phyloP scores from a whole-genome alignment of 163 green algal genomes.

The Chloromonas sp. region DNA sequence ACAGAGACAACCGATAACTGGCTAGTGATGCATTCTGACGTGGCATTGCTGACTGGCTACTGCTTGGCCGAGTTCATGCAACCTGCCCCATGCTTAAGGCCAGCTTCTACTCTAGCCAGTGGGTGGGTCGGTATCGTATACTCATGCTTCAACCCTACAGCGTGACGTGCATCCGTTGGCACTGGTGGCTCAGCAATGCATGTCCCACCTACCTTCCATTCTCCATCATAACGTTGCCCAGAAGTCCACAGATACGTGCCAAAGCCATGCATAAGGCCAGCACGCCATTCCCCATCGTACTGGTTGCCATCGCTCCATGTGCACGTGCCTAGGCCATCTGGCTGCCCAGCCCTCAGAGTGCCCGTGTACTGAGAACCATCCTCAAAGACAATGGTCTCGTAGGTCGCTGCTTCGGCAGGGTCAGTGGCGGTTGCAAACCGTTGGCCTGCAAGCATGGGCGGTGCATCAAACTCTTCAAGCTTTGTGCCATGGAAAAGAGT shows the following conservation, averaged over 20 bases:
- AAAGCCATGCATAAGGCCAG: conserved; percentile 85
- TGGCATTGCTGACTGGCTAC: not conserved
- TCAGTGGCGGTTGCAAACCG: not conserved
- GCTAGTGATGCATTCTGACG: too few relatives aligned
- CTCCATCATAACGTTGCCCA: conserved; percentile 91
- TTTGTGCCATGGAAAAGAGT: not conserved
- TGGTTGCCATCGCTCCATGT: conserved; percentile 83
- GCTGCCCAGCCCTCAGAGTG: conserved; percentile 33
- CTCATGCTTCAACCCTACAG: too few relatives aligned
- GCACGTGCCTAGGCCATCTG: conserved; percentile 81
- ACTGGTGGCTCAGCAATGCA: too few relatives aligned
- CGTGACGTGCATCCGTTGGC: too few relatives aligned
- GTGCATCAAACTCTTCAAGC: not conserved
- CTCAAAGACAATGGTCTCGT: conserved; percentile 12
- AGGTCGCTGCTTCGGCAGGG: not conserved
- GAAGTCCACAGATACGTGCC: conserved; percentile 88
- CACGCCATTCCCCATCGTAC: conserved; percentile 90
- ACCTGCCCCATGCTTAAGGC: not conserved
- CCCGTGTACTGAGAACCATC: conserved; percentile 44
- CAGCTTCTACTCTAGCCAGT: too few relatives aligned
- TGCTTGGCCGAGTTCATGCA: not conserved
- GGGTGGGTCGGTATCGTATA: too few relatives aligned
- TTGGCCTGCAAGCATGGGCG: not conserved
- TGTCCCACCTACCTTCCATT: conserved; percentile 65
- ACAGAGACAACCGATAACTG: not conserved